Evolutionary conservation across 1,284 basidiomycete species (phyloP).

Genomic region (Fistulina hepatica): DNA sequence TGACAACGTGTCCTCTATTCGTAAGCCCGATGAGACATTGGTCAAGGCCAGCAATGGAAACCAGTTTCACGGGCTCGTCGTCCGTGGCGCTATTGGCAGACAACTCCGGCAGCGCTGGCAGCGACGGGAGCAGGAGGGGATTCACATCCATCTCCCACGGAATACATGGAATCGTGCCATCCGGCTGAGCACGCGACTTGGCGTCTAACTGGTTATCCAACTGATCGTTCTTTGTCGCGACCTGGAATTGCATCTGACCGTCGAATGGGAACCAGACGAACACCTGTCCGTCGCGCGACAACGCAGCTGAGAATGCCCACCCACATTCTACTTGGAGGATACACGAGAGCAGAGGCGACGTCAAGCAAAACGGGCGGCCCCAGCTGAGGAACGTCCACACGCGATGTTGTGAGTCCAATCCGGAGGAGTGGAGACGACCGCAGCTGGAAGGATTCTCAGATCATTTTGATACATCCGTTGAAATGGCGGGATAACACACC

Average conservation of each 20-base stretch:
- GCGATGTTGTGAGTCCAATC: conserved; percentile 42
- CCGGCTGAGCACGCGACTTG: conserved; percentile 24
- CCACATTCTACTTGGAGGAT: conserved; percentile 64
- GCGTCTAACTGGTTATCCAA: conserved; percentile 35
- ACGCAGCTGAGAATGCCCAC: conserved; percentile 64
- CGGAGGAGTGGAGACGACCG: conserved; percentile 61
- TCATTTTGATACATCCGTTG: conserved; percentile 2
- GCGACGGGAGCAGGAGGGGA: conserved; percentile 44
- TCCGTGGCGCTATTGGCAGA: conserved; percentile 13
- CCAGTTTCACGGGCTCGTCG: conserved; percentile 31
- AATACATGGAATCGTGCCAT: conserved; percentile 44
- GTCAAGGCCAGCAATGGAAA: conserved; percentile 69
- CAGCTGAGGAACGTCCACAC: conserved; percentile 69
- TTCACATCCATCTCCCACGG: conserved; percentile 45
- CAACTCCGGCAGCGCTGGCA: conserved; percentile 38
- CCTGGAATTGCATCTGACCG: conserved; percentile 28
- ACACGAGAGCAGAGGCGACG: conserved; percentile 41
- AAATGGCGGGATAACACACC: conserved; percentile 28
- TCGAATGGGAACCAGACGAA: conserved; percentile 68
- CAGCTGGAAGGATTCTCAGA: conserved; percentile 34
- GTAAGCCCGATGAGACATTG: conserved; percentile 64
- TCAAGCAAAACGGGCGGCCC: conserved; percentile 60
- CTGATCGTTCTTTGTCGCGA: conserved; percentile 31
- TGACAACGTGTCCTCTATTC: conserved; percentile 65
- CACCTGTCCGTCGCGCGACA: conserved; percentile 60